Evolutionary conservation across 2,329 filamentous ascomycete genomes (phyloP).

Genomic region (Scedosporium aurantiacum): DNA sequence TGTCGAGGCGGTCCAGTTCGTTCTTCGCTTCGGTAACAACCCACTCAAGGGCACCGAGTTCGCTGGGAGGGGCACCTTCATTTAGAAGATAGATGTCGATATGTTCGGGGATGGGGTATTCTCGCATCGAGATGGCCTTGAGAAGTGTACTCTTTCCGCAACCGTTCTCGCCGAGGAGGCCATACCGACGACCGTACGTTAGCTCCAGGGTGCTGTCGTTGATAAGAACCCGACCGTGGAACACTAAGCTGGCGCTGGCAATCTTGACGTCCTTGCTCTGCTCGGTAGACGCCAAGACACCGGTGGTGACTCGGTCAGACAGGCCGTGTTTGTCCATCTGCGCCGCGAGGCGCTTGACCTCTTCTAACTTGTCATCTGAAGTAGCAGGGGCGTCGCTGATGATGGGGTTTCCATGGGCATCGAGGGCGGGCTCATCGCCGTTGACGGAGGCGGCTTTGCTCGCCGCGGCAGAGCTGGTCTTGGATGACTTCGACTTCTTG

Average conservation of each 20-base stretch:
- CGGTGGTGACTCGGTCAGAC: slow-evolving; percentile 95
- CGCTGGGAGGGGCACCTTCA: slow-evolving; percentile 82
- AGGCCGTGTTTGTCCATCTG: slow-evolving; percentile 96
- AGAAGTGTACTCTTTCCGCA: slow-evolving; percentile 98
- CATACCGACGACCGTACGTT: slow-evolving; percentile 85
- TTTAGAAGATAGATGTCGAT: slow-evolving; percentile 98
- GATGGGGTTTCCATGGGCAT: slow-evolving; percentile 48
- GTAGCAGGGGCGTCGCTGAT: slow-evolving; percentile 56
- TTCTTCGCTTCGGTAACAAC: slow-evolving; percentile 89
- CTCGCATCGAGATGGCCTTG: slow-evolving; percentile 85
- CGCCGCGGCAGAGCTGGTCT: slow-evolving; percentile 54
- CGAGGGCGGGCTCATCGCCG: slow-evolving; percentile 58
- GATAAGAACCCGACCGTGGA: slow-evolving; percentile 95
- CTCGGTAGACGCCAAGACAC: slow-evolving; percentile 77
- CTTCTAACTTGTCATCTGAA: slow-evolving; percentile 60
- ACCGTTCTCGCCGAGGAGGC: slow-evolving; percentile 94
- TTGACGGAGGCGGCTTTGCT: slow-evolving; percentile 49
- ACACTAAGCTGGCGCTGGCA: slow-evolving; percentile 82
- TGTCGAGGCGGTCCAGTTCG: slow-evolving; percentile 84
- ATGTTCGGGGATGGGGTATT: slow-evolving; percentile 92
- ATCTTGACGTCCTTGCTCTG: slow-evolving; percentile 95
- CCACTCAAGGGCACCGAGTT: slow-evolving; percentile 91
- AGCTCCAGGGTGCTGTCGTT: slow-evolving; percentile 90
- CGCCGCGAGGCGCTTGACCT: slow-evolving; percentile 75
- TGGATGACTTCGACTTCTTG: slow-evolving; percentile 68